Evolutionary conservation across 768 basidiomycete species (phyloP).

Genomic region (Kwoniella shandongensis): DNA sequence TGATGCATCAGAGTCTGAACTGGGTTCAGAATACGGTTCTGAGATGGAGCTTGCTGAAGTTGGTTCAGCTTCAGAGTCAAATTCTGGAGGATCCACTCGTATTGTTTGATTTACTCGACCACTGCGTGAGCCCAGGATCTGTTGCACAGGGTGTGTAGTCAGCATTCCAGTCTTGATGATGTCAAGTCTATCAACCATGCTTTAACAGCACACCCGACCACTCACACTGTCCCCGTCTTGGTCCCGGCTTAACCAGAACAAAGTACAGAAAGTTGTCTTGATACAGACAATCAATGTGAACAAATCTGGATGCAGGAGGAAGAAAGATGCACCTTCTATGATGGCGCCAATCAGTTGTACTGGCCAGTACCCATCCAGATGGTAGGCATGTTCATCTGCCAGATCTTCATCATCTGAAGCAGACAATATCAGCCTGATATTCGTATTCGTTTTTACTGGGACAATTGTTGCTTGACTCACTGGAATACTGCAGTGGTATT

Average conservation of each 20-base stretch:
- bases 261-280: constrained; percentile 32
- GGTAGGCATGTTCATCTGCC: constrained; percentile 6
- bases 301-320: constrained; percentile 36
- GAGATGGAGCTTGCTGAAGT: no score
- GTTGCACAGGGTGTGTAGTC: no score
- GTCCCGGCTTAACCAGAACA: constrained; percentile 30
- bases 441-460: not conserved
- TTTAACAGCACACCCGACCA: not conserved
- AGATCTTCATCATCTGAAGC: not conserved
- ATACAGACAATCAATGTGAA: constrained; percentile 39
- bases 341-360: constrained; percentile 23
- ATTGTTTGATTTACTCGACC: not conserved
- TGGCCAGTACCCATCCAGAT: constrained; percentile 40
- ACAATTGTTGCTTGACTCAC: constrained; percentile 12
- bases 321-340: constrained; percentile 27
- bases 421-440: not conserved
- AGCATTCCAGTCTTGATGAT: no score
- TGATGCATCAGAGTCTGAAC: no score
- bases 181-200: not conserved
- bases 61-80: no score
- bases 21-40: no score
- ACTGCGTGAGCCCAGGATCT: not conserved
- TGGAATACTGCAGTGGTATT: constrained; percentile 23
- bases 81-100: no score
- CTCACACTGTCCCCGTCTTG: constrained; percentile 34